These are phyloP conservation scores for Backusella parvicylindrica DNA, from an alignment of 192 early-diverging fungal species.

Conservation along the genomic window DNA sequence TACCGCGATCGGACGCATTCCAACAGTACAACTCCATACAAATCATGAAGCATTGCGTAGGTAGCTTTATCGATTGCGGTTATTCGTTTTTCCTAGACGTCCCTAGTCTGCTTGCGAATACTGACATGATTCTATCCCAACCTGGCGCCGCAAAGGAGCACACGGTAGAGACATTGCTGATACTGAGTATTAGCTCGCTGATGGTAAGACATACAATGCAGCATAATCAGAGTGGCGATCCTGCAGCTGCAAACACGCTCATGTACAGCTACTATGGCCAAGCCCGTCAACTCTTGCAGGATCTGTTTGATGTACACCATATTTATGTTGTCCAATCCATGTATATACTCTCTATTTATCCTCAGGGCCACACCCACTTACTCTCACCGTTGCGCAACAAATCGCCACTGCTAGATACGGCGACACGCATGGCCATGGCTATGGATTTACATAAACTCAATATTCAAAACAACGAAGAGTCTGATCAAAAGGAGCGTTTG, in stretches of 20 bases:
- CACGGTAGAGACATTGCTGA: constrained; percentile 12
- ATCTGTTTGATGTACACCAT: constrained; percentile 28
- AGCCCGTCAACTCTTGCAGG: constrained; percentile 19
- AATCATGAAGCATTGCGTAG: constrained; percentile 29
- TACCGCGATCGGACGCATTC: background rate
- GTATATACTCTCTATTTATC: constrained; percentile 25
- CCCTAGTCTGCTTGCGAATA: constrained; percentile 3
- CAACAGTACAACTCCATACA: constrained; percentile 21
- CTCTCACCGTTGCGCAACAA: constrained; percentile 1
- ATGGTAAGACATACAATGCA: constrained; percentile 23
- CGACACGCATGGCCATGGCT: constrained; percentile 10
- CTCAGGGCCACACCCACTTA: constrained; percentile 11
- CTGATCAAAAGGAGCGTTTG: constrained; percentile 10
- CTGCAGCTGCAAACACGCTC: background rate
- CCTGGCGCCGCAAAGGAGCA: constrained; percentile 6
- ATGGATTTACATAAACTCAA: constrained; percentile 23
- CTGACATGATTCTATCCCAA: background rate
- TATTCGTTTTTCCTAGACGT: constrained; percentile 18
- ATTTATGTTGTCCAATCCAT: constrained; percentile 22
- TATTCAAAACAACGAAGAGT: background rate
- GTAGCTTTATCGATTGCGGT: constrained; percentile 19
- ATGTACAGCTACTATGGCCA: constrained; percentile 18
- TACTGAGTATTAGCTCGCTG: constrained; percentile 22
- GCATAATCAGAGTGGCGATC: constrained; percentile 9
- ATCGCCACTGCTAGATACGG: constrained; percentile 3